Evolutionary conservation across 495 filamentous ascomycete species (phyloP), one percentile per base, ranked within the genome.

Genomic region (Amphirosellinia nigrospora): DNA sequence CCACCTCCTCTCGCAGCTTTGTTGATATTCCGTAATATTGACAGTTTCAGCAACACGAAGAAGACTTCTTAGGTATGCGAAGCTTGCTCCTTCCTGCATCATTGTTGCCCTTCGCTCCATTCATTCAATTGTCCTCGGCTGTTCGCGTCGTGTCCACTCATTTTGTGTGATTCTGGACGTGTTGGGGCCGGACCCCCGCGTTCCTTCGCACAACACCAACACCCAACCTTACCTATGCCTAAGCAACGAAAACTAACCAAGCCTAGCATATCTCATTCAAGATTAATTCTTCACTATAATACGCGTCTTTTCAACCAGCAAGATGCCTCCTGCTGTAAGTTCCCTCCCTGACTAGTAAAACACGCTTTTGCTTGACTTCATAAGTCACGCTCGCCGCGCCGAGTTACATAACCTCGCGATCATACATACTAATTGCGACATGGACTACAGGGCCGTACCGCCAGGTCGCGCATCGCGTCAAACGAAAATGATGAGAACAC

Each of bases 401-500:
- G 48, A 70, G 38, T 34, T 34, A 28, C 23, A 48, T 50, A 2
- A 32, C 28, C 53, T 48, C 61, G 70, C 68, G 50, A 69, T 30
- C 9, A 32, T 66, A 36, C 36, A 70, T 36, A 21, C 23, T 43
- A 28, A 64, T 72, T 76, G 46, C 30, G 30, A 45, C 7, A 15
- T 15, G 68, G 15, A 23, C 23, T 64, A 9, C 59, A 82, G 79
- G 72, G 75, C 77, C 79, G 79, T 66, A 71, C 80, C 70, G 74
- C 74, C 53, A 76, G 74, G 66, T 74, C 72, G 52, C 89, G 94
- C 81, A 86, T 88, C 72, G 82, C 90, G 69, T 90, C 90, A 74
- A 95, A 98, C 79, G 94, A 97, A 82, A 97, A 97, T 76, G 96
- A 97, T 76, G 96, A 98, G 85, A 97, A 97, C 75, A 82, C 80